Evolutionary conservation across 2,329 filamentous ascomycete genomes (phyloP).

Genomic region (Apiospora saccharicola): DNA sequence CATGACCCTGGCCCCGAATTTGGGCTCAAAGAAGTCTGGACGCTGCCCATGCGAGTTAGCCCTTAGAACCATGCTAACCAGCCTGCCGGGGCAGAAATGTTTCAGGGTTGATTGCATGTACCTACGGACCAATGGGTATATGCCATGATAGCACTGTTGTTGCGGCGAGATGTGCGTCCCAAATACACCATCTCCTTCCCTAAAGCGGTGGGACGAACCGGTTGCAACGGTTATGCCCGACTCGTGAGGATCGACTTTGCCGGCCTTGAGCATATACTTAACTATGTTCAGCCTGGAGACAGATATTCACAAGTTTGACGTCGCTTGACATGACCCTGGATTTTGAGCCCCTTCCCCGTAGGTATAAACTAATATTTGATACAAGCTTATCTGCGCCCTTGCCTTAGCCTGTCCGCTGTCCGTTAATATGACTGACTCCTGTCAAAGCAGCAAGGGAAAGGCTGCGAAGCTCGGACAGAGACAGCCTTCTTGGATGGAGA

Average conservation of each 20-base stretch:
- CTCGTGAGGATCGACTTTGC: conserved; percentile 4
- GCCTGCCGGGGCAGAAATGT: conserved; percentile 20
- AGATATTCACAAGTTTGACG: not conserved
- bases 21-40: conserved; percentile 11
- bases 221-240: conserved; percentile 9
- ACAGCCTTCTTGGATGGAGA: not conserved
- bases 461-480: not conserved
- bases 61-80: conserved; percentile 14
- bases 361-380: not conserved
- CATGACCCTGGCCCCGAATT: conserved; percentile 23
- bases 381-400: not conserved
- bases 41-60: conserved; percentile 27
- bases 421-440: not conserved
- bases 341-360: not conserved
- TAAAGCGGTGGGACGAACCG: conserved; percentile 12
- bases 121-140: conserved; percentile 22
- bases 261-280: not conserved
- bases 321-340: not conserved
- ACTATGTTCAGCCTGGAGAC: not conserved
- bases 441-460: not conserved
- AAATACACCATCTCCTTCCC: not conserved
- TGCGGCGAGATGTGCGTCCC: conserved; percentile 4
- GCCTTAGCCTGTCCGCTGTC: not conserved
- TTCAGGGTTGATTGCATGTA: conserved; percentile 10
- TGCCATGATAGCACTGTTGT: conserved; percentile 23